Base-by-base conservation (phyloP, 257 asterid species). In the Osmanthus fragrans region DNA sequence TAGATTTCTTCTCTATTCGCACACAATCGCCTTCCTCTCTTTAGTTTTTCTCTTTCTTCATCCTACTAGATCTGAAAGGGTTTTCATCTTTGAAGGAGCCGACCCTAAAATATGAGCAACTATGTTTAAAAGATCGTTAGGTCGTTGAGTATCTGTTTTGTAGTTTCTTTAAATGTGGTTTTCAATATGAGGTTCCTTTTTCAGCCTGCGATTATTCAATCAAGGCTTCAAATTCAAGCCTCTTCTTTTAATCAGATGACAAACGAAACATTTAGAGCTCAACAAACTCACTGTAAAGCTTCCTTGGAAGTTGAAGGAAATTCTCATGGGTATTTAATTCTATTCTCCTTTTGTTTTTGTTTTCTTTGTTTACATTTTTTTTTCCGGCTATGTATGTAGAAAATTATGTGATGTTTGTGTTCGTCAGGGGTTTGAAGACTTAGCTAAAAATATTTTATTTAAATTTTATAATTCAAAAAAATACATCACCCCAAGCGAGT, bases 271-370 rank as follows among this genome's bases (percentile, higher is more conserved):
- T 78, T 75, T 54, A 85, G 74, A 75, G 75, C 65, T 77, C 71
- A 72, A 65, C 77, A 42, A 67, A 40, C 72, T 60, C 73, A 36
- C 42, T 80, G 87, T 72, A 80, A 70, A 63, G 89, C 90, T 73
- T 87, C 94, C n/a, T 74, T 78, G 80, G 85, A 82, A 66, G 84
- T 63, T 37, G 83, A 78, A 78, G 78, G 83, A 23, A 36, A 82
- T 70, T 33, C 86, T 29, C n/a, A 66, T 72, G 66, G 87, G 94
- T 89, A 76, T 21, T 39, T 5, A 18, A 37, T 45, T 29, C 63
- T 4, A 42, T 73, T 23, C 27, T 25, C 51, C 54, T 34, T 40
- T 3, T 1, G 18, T 6, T 34, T 4, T 19, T 15, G 15, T 27
- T 54, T 70, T 36, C 32, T 7, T 27, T 45, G 51, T 29, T 27